Conservation (phyloP, 1,284 basidiomycete species). For the Somion occarium region DNA sequence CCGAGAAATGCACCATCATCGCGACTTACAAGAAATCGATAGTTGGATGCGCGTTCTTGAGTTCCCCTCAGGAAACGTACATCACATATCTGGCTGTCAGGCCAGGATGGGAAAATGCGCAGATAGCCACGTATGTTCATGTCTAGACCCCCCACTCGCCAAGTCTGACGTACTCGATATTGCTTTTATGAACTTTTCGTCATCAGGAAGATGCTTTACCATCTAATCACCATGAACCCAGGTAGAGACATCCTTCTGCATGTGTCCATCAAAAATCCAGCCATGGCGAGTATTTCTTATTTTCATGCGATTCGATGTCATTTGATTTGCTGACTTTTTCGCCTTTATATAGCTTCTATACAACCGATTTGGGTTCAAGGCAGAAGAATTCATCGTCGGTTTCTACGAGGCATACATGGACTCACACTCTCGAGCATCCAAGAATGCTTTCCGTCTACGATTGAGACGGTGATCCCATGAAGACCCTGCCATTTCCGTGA, state of each 20-base stretch:
- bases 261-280: conserved; percentile 74
- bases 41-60: conserved; percentile 69
- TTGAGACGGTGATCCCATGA: conserved; percentile 35
- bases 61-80: conserved; percentile 74
- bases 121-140: conserved; percentile 62
- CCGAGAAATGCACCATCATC: conserved; percentile 67
- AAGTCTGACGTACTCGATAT: background rate
- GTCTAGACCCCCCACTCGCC: background rate
- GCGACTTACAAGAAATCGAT: conserved; percentile 67
- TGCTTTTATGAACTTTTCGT: no score
- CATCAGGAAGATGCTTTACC: conserved; percentile 67
- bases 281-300: conserved; percentile 49
- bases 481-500: no score
- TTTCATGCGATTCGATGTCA: no score
- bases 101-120: conserved; percentile 71
- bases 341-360: conserved; percentile 53
- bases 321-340: background rate
- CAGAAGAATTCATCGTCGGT: conserved; percentile 73
- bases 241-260: conserved; percentile 72
- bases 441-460: conserved; percentile 70
- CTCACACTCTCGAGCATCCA: conserved; percentile 59
- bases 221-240: conserved; percentile 65
- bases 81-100: conserved; percentile 75
- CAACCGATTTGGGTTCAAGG: conserved; percentile 81
- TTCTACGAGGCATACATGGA: conserved; percentile 76